Conservation (phyloP, 2,329 filamentous ascomycete genomes). For the Penicillium sp. region DNA sequence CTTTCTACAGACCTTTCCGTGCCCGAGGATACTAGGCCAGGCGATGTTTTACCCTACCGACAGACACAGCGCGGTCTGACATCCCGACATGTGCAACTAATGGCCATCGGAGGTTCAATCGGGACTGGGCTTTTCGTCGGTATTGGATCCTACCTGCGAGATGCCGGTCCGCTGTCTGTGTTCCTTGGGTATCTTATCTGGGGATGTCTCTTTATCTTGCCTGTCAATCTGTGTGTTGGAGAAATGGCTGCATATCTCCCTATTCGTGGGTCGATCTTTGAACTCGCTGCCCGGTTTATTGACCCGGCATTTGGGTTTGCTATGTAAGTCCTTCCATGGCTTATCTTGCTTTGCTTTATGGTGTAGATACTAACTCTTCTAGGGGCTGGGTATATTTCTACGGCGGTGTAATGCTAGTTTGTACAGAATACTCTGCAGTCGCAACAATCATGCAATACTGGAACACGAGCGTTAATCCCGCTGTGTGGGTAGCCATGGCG, state of each 20-base stretch:
- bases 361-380: background rate
- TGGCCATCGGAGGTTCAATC: constrained; percentile 40
- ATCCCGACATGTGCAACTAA: constrained; percentile 41
- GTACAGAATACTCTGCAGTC: constrained; percentile 48
- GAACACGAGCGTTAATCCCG: constrained; percentile 41
- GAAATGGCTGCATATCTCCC: constrained; percentile 32
- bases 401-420: constrained; percentile 44
- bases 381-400: constrained; percentile 48
- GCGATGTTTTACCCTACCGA: constrained; percentile 13
- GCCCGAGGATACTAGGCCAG: constrained; percentile 12
- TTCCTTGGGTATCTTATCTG: constrained; percentile 37
- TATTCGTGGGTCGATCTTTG: constrained; percentile 47
- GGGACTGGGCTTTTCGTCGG: constrained; percentile 36
- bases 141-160: constrained; percentile 32
- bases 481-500: constrained; percentile 42
- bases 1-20: constrained; percentile 9
- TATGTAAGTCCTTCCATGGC: constrained; percentile 17
- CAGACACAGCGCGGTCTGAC: constrained; percentile 35
- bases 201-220: constrained; percentile 32
- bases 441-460: constrained; percentile 47
- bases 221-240: constrained; percentile 29
- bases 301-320: constrained; percentile 47
- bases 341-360: background rate
- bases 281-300: constrained; percentile 48
- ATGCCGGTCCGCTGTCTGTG: constrained; percentile 33